These are phyloP conservation scores for Tirmania nivea DNA, from an alignment of 495 filamentous ascomycete genomes.

Conservation along the genomic window DNA sequence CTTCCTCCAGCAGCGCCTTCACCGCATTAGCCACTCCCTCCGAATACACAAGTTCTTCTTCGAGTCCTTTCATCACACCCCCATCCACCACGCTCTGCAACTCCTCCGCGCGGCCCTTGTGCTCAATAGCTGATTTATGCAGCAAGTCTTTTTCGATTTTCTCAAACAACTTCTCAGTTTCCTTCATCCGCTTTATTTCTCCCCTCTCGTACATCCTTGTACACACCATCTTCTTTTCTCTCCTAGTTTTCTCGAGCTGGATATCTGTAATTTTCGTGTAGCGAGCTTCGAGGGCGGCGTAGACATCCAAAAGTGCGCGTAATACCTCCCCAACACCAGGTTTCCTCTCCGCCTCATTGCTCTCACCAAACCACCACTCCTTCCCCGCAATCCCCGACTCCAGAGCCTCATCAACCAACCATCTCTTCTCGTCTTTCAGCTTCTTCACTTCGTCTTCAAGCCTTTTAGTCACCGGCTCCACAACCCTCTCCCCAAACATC, in stretches of 20 bases:
- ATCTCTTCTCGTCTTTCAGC: slow-evolving; percentile 14
- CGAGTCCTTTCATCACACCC: slow-evolving; percentile 17
- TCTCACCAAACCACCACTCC: slow-evolving; percentile 8
- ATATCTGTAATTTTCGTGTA: slow-evolving; percentile 20
- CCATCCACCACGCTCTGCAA: slow-evolving; percentile 18
- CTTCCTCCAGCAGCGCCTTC: slow-evolving; percentile 2
- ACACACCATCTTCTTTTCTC: slow-evolving; percentile 22
- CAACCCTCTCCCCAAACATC: slow-evolving; percentile 13
- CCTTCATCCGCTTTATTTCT: slow-evolving; percentile 23
- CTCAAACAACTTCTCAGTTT: slow-evolving; percentile 24
- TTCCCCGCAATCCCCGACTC: slow-evolving; percentile 10
- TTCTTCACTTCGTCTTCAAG: slow-evolving; percentile 17
- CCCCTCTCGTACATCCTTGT: slow-evolving; percentile 19
- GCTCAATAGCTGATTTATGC: slow-evolving; percentile 4
- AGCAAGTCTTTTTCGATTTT: slow-evolving; percentile 19
- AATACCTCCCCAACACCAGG: slow-evolving; percentile 12
- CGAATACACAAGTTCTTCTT: slow-evolving; percentile 14
- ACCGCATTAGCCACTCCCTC: slow-evolving; percentile 16
- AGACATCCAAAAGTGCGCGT: slow-evolving; percentile 13
- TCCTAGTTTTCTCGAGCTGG: slow-evolving; percentile 20
- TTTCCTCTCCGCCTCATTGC: background rate
- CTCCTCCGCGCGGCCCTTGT: slow-evolving; percentile 8
- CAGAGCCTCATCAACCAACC: slow-evolving; percentile 1
- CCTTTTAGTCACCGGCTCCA: slow-evolving; percentile 13
- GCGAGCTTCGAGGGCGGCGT: slow-evolving; percentile 15